Evolutionary conservation across 2,329 filamentous ascomycete species (phyloP).

Genomic region (Trichoderma breve): DNA sequence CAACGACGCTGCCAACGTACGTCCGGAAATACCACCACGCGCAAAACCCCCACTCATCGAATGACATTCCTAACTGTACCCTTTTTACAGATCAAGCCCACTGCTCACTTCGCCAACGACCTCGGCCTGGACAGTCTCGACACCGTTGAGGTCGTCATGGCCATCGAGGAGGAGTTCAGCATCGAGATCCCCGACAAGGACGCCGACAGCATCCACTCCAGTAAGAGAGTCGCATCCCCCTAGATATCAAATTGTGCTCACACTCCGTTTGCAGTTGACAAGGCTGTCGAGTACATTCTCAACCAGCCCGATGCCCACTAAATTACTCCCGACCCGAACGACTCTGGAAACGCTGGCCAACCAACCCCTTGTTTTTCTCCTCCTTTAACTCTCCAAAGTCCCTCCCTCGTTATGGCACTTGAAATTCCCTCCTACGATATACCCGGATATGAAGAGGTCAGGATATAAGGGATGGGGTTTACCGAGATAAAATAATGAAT

Average conservation of each 20-base stretch:
- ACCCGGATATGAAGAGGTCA: constrained; percentile 3
- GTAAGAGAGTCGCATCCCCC: constrained; percentile 53
- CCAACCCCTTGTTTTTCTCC: neutral
- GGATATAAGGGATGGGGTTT: neutral
- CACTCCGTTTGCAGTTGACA: constrained; percentile 63
- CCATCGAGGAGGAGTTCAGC: constrained; percentile 91
- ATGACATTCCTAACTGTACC: neutral
- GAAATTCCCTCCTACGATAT: constrained; percentile 2
- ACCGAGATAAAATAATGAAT: neutral
- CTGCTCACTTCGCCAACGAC: constrained; percentile 93
- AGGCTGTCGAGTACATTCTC: constrained; percentile 92
- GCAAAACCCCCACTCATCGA: constrained; percentile 11
- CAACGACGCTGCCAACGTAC: constrained; percentile 63
- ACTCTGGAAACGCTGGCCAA: constrained; percentile 10
- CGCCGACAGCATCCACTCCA: constrained; percentile 88
- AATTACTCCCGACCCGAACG: constrained; percentile 23
- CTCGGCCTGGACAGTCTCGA: constrained; percentile 96
- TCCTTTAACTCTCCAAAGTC: neutral
- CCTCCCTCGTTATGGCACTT: constrained; percentile 12
- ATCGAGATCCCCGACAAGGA: constrained; percentile 99
- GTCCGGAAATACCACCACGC: constrained; percentile 28
- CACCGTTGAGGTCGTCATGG: constrained; percentile 99
- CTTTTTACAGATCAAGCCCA: constrained; percentile 66
- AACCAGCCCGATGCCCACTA: constrained; percentile 86
- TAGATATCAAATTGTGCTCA: constrained; percentile 8